Conservation (phyloP, 169 alveolate species). For the Eimeria maxima region DNA sequence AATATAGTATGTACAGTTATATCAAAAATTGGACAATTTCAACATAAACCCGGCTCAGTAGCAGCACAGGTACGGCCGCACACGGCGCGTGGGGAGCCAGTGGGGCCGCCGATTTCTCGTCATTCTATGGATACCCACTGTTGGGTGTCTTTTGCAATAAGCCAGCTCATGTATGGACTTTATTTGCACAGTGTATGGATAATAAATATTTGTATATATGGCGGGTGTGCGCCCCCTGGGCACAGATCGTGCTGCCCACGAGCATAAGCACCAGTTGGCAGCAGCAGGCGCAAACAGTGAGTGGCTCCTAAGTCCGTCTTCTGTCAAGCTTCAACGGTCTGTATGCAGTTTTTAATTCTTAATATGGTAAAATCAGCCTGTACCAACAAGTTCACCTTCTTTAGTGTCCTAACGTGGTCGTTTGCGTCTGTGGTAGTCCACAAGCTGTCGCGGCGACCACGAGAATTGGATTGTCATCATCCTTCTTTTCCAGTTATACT, state of each 20-base stretch:
- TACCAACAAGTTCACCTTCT: too few species aligned
- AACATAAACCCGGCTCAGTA: neutral
- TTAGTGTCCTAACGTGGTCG: too few species aligned
- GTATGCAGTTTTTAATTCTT: too few species aligned
- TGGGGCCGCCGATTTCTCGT: neutral
- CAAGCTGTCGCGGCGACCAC: too few species aligned
- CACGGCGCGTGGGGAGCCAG: neutral
- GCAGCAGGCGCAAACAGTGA: neutral
- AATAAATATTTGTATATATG: neutral
- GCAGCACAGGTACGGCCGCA: neutral
- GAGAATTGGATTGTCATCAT: too few species aligned
- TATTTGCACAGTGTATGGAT: neutral
- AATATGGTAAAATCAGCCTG: too few species aligned
- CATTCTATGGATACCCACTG: neutral
- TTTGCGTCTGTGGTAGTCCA: too few species aligned
- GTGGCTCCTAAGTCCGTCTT: neutral
- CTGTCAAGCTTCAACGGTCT: neutral
- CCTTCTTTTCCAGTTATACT: too few species aligned
- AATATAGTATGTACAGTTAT: neutral
- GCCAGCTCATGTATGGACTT: neutral
- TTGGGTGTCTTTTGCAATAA: neutral
- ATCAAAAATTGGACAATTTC: neutral
- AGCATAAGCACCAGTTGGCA: neutral
- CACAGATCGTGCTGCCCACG: neutral
- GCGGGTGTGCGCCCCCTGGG: neutral